phyloP scores from a whole-genome alignment of 129 eudicot genomes.

The Flaveria robusta region DNA sequence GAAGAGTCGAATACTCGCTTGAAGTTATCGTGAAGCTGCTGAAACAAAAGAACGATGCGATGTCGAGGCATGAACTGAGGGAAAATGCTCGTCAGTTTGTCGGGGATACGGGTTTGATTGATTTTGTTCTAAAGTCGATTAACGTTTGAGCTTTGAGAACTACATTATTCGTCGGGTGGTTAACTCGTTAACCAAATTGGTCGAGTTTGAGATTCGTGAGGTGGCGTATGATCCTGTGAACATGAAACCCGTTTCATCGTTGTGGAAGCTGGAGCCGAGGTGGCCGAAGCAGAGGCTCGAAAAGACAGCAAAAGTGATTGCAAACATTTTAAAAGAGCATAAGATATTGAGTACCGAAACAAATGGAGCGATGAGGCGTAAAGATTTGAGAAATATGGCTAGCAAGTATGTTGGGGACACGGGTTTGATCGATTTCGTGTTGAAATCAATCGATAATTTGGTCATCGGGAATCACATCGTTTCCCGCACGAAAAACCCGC shows the following conservation, averaged over 20 bases:
- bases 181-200: constrained; percentile 44
- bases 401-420: constrained; percentile 50
- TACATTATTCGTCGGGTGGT: constrained; percentile 46
- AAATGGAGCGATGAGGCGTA: constrained; percentile 47
- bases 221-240: constrained; percentile 28
- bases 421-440: constrained; percentile 58
- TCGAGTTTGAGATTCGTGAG: constrained; percentile 60
- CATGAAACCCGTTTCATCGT: constrained; percentile 30
- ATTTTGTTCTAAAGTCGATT: constrained; percentile 73
- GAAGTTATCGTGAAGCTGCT: constrained; percentile 50
- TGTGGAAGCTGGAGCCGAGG: constrained; percentile 42
- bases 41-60: constrained; percentile 50
- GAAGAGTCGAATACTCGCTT: constrained; percentile 51
- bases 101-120: constrained; percentile 79
- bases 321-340: constrained; percentile 44
- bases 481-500: constrained; percentile 46
- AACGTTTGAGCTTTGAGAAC: constrained; percentile 51
- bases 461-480: constrained; percentile 44
- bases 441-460: constrained; percentile 48
- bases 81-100: constrained; percentile 51
- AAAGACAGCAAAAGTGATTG: constrained; percentile 54
- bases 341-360: constrained; percentile 30
- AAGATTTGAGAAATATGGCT: constrained; percentile 56
- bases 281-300: constrained; percentile 56
- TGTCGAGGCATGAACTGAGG: constrained; percentile 64